These are phyloP conservation scores for Iris macrosiphon DNA, from an alignment of 106 monocot species.

Conservation along the genomic window DNA sequence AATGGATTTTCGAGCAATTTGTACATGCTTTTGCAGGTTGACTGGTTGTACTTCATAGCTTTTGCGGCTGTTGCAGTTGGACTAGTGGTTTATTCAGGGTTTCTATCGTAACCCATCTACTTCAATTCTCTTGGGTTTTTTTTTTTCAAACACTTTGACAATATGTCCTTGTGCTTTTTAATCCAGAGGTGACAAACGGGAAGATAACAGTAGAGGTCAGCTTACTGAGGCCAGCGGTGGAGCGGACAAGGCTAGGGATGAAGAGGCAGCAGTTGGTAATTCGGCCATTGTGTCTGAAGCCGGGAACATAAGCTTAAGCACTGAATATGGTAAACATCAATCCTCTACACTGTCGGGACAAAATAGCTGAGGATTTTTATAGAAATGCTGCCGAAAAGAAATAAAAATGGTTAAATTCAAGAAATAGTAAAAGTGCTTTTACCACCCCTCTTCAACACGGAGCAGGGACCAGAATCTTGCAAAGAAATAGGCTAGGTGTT, in stretches of 20 bases:
- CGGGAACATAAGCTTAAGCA: neutral
- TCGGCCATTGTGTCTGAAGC: neutral
- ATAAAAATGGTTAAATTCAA: no score
- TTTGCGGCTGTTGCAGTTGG: constrained; percentile 64
- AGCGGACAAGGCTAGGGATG: constrained; percentile 26
- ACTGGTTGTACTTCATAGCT: constrained; percentile 91
- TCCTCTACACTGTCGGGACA: neutral
- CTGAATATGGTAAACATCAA: constrained; percentile 3
- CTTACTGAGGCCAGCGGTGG: constrained; percentile 13
- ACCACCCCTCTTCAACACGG: neutral
- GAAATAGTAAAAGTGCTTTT: neutral
- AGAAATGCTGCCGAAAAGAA: neutral
- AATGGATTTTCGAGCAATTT: neutral
- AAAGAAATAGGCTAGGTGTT: neutral
- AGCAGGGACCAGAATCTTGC: neutral
- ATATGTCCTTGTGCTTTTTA: neutral
- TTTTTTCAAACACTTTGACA: neutral
- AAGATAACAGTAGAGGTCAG: constrained; percentile 16
- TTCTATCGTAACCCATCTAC: neutral
- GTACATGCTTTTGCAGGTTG: constrained; percentile 47
- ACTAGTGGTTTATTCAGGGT: constrained; percentile 66
- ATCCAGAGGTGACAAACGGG: constrained; percentile 31
- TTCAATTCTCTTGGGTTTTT: neutral
- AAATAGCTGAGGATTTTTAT: neutral
- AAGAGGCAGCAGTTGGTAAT: constrained; percentile 25